Conservation (phyloP, 2,329 filamentous ascomycete species). For the Claviceps arundinis region DNA sequence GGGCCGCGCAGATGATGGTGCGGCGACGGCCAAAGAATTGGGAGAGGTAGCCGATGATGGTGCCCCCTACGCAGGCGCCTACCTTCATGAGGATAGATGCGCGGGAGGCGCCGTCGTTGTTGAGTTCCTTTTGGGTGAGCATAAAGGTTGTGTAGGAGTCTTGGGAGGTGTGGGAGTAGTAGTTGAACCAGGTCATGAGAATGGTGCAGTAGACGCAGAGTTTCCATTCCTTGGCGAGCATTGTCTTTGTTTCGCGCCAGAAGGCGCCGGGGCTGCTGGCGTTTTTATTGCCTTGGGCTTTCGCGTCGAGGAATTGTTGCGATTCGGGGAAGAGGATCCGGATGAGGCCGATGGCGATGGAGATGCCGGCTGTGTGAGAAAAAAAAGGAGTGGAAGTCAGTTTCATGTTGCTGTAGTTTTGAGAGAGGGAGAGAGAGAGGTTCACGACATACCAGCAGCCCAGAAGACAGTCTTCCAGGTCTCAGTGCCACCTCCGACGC, state of each 20-base stretch:
- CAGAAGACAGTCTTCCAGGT: constrained; percentile 68
- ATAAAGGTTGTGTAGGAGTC: constrained; percentile 76
- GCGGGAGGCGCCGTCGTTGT: constrained; percentile 50
- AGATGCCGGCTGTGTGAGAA: constrained; percentile 38
- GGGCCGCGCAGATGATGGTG: constrained; percentile 46
- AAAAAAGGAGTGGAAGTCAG: neutral
- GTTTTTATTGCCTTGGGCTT: constrained; percentile 44
- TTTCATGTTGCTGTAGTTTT: too few species aligned
- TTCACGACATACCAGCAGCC: constrained; percentile 35
- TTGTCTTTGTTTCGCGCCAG: constrained; percentile 54
- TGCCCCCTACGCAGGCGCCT: constrained; percentile 62
- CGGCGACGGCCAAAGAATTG: constrained; percentile 64
- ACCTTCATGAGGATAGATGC: constrained; percentile 73
- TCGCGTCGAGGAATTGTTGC: constrained; percentile 59
- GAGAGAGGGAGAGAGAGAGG: neutral
- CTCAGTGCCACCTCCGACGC: constrained; percentile 48
- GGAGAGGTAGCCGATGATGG: constrained; percentile 59
- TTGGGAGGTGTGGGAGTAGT: constrained; percentile 67
- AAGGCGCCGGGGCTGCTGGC: constrained; percentile 37
- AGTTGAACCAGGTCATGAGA: constrained; percentile 66
- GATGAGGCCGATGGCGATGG: constrained; percentile 54
- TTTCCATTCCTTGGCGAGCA: constrained; percentile 60
- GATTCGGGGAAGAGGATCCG: constrained; percentile 61
- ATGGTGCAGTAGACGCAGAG: constrained; percentile 67
- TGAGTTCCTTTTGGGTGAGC: constrained; percentile 56